phyloP scores from a whole-genome alignment of 1,284 basidiomycete genomes.

The Ustilago shanxiensis region DNA sequence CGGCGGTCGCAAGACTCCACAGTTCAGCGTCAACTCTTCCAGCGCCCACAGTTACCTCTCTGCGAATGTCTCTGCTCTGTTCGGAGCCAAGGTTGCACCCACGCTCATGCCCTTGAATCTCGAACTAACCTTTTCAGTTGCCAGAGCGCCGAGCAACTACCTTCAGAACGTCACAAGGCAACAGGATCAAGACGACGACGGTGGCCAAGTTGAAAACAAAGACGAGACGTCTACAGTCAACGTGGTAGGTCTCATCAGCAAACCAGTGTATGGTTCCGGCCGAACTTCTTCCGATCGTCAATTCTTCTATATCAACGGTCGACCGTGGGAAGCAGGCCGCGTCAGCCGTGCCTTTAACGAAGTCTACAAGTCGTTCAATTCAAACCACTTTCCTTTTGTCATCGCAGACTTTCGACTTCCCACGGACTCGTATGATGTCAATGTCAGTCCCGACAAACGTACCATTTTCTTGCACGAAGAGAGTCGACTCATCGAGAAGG shows the following conservation, averaged over 20 bases:
- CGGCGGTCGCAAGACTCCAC: conserved; percentile 79
- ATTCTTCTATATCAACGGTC: conserved; percentile 92
- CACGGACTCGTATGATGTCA: conserved; percentile 88
- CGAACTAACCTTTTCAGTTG: conserved; percentile 42
- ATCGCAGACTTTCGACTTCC: conserved; percentile 86
- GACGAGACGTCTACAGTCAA: conserved; percentile 71
- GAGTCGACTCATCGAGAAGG: conserved; percentile 77
- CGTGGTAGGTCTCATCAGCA: conserved; percentile 83
- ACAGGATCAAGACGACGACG: neutral
- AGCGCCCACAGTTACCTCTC: conserved; percentile 73
- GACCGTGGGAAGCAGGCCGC: conserved; percentile 80
- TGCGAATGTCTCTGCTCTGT: conserved; percentile 81
- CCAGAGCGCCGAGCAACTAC: conserved; percentile 4
- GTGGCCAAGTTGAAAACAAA: neutral
- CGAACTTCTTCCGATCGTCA: conserved; percentile 80
- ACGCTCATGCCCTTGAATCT: conserved; percentile 81
- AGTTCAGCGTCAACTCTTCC: conserved; percentile 80
- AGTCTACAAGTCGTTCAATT: conserved; percentile 65
- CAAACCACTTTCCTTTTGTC: conserved; percentile 76
- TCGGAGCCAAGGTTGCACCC: conserved; percentile 85
- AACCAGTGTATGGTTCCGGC: conserved; percentile 80
- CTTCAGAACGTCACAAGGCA: neutral
- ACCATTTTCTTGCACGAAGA: conserved; percentile 94
- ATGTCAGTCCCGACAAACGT: conserved; percentile 95
- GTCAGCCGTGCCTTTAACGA: conserved; percentile 64